Base-by-base conservation (phyloP, 768 basidiomycete species). In the Termitomyces titanicus region DNA sequence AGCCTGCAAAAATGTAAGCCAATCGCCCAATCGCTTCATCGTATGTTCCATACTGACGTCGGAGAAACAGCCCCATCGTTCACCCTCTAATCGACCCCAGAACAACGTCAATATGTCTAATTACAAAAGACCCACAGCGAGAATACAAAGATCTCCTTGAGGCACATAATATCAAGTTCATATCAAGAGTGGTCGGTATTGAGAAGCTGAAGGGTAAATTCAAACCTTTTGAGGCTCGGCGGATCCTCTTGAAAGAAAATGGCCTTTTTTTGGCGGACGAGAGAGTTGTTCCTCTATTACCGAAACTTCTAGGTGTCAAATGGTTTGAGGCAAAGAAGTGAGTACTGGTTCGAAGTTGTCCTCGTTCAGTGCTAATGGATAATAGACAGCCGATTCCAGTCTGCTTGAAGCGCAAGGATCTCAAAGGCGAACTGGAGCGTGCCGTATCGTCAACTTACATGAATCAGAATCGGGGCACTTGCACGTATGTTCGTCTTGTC, bases 281-380 rank as follows among this genome's bases (percentile, higher is more conserved):
- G 58, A 78, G 94, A 27, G 78, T 99, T 40, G 75, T 96, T 35
- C 88, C 89, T n/a, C 72, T 93, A 51, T 80, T 98, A 53, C 96
- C 96, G 1, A 84, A 83, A 57, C 72, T 98, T 45, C 77, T 98
- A 3, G 97, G 97, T 6, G 85, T 83, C 49, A 89, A 88, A 63
- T 98, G 92, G 82, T 94, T 98, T 63, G 82, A 91, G 29, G 92
- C 94, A 1, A 98, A 98, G 74, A 98, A 98, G 94, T 97, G 62
- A 60, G 90, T 65, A 25, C 11, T 7, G 33, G 38, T 38, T 20
- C 40, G 3, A 35, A 42, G 25, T 29, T 24, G 47, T 22, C 49
- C 39, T 22, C 27, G n/a, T 8, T 48, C 13, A 22, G 52, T 59
- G 43, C 53, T 59, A n/a, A 59, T 60, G 17, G 42, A 25, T 43